These are phyloP conservation scores for Neocatenulostroma microsporum DNA, from an alignment of 2,329 filamentous ascomycete species.

Conservation along the genomic window DNA sequence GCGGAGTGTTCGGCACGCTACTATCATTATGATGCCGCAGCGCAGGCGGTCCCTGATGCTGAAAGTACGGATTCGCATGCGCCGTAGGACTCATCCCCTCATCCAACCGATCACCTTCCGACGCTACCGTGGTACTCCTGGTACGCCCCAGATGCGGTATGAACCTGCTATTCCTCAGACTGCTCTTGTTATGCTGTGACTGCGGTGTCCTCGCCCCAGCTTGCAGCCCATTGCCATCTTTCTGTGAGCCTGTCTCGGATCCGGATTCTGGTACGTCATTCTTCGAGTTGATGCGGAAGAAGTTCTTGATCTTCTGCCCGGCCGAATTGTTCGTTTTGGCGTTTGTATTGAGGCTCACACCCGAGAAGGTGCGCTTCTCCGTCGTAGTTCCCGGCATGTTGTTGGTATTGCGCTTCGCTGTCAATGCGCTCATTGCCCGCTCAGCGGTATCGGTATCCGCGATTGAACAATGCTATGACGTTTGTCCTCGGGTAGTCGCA, in stretches of 20 bases:
- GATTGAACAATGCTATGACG: conserved; percentile 1
- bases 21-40: conserved; percentile 91
- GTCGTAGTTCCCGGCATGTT: conserved; percentile 18
- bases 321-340: conserved; percentile 43
- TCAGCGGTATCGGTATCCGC: neutral
- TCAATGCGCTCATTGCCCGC: conserved; percentile 7
- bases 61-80: conserved; percentile 94
- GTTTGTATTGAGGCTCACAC: conserved; percentile 37
- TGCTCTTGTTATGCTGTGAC: conserved; percentile 46
- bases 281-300: conserved; percentile 56
- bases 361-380: conserved; percentile 42
- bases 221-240: conserved; percentile 25
- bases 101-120: conserved; percentile 84
- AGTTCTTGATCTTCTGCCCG: conserved; percentile 60
- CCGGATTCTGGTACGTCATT: conserved; percentile 29
- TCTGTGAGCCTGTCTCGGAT: conserved; percentile 27
- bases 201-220: conserved; percentile 43
- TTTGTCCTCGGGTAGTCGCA: neutral
- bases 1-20: conserved; percentile 85
- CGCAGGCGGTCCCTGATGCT: conserved; percentile 87
- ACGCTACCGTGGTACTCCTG: conserved; percentile 81
- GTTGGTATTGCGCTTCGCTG: conserved; percentile 9
- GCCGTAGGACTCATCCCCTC: conserved; percentile 86
- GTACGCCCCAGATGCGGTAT: conserved; percentile 81
- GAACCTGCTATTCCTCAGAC: conserved; percentile 79